These are phyloP conservation scores for Tricholoma matsutake DNA, from an alignment of 768 basidiomycete species.

Conservation along the genomic window DNA sequence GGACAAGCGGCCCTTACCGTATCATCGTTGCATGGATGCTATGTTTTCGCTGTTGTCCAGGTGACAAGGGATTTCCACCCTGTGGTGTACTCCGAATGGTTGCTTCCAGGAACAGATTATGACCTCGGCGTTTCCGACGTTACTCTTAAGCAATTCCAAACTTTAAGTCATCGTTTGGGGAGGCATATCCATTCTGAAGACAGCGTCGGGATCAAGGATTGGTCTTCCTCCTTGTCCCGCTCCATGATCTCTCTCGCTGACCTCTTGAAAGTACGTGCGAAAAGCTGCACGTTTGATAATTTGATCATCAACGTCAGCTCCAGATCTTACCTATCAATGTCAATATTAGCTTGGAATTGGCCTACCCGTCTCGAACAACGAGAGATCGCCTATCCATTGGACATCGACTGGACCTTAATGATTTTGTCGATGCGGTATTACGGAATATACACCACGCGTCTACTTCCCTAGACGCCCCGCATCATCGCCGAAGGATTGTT, in stretches of 20 bases:
- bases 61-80: slow-evolving; percentile 92
- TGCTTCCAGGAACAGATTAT: slow-evolving; percentile 67
- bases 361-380: slow-evolving; percentile 60
- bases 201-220: slow-evolving; percentile 34
- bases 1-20: slow-evolving; percentile 65
- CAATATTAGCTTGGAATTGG: slow-evolving; percentile 82
- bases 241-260: slow-evolving; percentile 72
- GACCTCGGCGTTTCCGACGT: slow-evolving; percentile 84
- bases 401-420: slow-evolving; percentile 68
- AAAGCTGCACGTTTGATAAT: not conserved
- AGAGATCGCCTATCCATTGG: slow-evolving; percentile 41
- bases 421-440: slow-evolving; percentile 81
- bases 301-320: slow-evolving; percentile 9
- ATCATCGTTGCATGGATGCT: slow-evolving; percentile 87
- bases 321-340: slow-evolving; percentile 59
- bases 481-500: slow-evolving; percentile 73
- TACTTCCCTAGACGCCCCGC: slow-evolving; percentile 44
- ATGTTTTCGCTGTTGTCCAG: slow-evolving; percentile 83
- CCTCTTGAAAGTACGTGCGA: slow-evolving; percentile 65
- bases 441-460: slow-evolving; percentile 76
- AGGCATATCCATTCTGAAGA: slow-evolving; percentile 34
- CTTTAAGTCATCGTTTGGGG: slow-evolving; percentile 53
- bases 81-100: slow-evolving; percentile 76
- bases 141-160: slow-evolving; percentile 75
- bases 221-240: slow-evolving; percentile 42